phyloP scores from a whole-genome alignment of 2,329 filamentous ascomycete species.

The Sporothrix brasiliensis region DNA sequence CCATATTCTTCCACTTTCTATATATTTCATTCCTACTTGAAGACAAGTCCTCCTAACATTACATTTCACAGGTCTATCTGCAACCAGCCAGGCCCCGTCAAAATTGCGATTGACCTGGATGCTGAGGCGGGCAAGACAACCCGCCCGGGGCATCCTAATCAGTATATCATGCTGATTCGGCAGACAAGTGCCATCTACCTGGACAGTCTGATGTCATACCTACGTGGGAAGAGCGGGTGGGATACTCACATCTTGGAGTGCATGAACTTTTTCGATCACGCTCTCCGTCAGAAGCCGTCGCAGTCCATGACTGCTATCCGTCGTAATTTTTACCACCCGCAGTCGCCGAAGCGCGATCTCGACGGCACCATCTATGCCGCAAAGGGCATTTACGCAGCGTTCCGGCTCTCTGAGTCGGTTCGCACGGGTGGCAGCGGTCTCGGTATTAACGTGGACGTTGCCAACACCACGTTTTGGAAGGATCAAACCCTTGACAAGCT shows the following conservation, averaged over 20 bases:
- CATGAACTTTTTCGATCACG: conserved; percentile 86
- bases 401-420: conserved; percentile 68
- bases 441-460: conserved; percentile 85
- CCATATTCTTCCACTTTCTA: conserved; percentile 26
- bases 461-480: conserved; percentile 87
- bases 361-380: conserved; percentile 66
- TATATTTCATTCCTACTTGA: neutral
- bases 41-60: neutral
- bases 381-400: conserved; percentile 87
- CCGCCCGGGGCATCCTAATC: conserved; percentile 43
- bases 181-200: conserved; percentile 71
- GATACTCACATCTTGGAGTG: conserved; percentile 72
- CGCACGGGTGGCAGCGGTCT: conserved; percentile 60
- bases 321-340: conserved; percentile 74
- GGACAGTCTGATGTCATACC: conserved; percentile 65
- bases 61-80: conserved; percentile 44
- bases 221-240: conserved; percentile 62
- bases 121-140: conserved; percentile 52
- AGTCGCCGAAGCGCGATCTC: conserved; percentile 57
- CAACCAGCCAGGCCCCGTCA: conserved; percentile 50
- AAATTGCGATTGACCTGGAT: conserved; percentile 72
- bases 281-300: conserved; percentile 78
- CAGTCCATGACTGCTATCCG: conserved; percentile 71
- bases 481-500: conserved; percentile 48
- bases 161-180: conserved; percentile 65